Percentiles rank a stretch among this genome's conserved stretches.
These are phyloP conservation scores for Russula abietina DNA, from an alignment of 768 basidiomycete genomes.

Conservation along the genomic window DNA sequence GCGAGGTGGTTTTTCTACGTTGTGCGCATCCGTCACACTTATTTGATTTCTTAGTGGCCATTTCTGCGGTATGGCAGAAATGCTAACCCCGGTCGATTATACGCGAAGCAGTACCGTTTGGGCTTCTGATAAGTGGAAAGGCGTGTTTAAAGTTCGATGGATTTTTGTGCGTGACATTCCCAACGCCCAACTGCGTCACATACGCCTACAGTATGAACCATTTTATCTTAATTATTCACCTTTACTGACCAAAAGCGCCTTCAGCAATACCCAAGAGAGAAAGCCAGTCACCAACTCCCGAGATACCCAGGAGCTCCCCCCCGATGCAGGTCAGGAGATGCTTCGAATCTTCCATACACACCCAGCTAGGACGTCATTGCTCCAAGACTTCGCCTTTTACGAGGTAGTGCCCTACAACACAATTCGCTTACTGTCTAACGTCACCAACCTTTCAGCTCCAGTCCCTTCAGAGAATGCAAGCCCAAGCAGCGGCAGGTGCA, in stretches of 20 bases:
- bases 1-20: constrained; percentile 47
- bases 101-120: constrained; percentile 92
- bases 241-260: constrained; percentile 16
- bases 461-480: constrained; percentile 74
- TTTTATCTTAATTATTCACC: background rate
- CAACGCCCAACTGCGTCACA: constrained; percentile 82
- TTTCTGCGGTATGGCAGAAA: constrained; percentile 98
- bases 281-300: constrained; percentile 98
- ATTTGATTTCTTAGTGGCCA: constrained; percentile 57
- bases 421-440: background rate
- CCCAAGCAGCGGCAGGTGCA: constrained; percentile 25
- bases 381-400: constrained; percentile 92
- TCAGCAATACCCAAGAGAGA: constrained; percentile 94
- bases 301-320: constrained; percentile 94
- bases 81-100: constrained; percentile 95
- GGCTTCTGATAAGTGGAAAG: constrained; percentile 99
- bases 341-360: constrained; percentile 92
- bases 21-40: background rate
- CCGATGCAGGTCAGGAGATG: constrained; percentile 96
- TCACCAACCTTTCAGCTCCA: constrained; percentile 29
- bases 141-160: constrained; percentile 97
- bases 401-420: constrained; percentile 46
- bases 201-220: constrained; percentile 66
- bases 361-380: constrained; percentile 83
- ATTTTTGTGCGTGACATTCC: constrained; percentile 95